phyloP scores from a whole-genome alignment of 1,284 basidiomycete genomes.

The Testicularia cyperi region DNA sequence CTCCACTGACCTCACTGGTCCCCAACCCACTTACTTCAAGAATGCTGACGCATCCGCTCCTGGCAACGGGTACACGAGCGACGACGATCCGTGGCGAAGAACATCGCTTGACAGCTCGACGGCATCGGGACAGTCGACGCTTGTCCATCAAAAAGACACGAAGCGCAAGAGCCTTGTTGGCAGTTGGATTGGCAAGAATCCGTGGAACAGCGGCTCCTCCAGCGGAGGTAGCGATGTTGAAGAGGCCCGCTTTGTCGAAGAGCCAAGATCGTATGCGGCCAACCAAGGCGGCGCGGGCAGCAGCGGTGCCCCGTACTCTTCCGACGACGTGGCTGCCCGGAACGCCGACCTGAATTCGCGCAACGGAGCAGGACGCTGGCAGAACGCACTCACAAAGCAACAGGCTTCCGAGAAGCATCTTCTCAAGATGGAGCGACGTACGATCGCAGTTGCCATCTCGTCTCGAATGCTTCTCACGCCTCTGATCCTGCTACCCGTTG shows the following conservation, averaged over 20 bases:
- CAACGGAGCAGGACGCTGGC: conserved; percentile 13
- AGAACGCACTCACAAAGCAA: conserved; percentile 14
- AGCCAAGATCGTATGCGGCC: conserved; percentile 8
- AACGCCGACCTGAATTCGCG: conserved; percentile 37
- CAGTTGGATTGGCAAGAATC: conserved; percentile 42
- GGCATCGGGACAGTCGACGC: conserved; percentile 19
- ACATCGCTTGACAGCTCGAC: conserved; percentile 17
- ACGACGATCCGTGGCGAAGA: conserved; percentile 32
- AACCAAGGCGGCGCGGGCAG: neutral
- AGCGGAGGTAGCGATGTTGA: conserved; percentile 25
- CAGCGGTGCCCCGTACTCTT: too few species aligned
- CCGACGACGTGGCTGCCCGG: conserved; percentile 16
- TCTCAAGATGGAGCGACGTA: conserved; percentile 64
- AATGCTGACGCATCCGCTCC: neutral
- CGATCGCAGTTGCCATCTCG: conserved; percentile 75
- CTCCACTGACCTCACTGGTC: conserved; percentile 10
- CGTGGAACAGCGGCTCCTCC: conserved; percentile 34
- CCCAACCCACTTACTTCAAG: conserved; percentile 9
- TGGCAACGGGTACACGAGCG: conserved; percentile 1
- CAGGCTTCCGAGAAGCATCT: conserved; percentile 1
- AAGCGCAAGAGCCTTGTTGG: conserved; percentile 21
- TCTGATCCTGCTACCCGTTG: conserved; percentile 65
- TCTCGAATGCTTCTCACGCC: conserved; percentile 85
- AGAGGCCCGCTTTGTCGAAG: conserved; percentile 15
- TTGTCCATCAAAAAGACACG: conserved; percentile 19